Evolutionary conservation across 148 eudicot species (phyloP), one percentile per base, ranked within the genome.

Genomic region (Agrostemma githago): DNA sequence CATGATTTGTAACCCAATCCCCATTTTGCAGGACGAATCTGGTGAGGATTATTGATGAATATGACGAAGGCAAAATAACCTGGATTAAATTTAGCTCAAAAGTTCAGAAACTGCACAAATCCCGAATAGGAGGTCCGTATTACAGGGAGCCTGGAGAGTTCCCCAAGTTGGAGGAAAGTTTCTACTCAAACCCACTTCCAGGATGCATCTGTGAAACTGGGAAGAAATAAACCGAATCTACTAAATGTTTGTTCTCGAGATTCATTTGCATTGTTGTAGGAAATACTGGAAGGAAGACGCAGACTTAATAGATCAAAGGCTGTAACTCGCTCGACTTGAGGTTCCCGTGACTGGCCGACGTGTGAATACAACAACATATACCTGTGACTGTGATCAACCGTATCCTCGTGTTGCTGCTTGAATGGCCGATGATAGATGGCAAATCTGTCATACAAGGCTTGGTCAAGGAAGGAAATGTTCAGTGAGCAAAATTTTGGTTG

Each of bases 131-230:
- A 51, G 91, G 85, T 39, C 98, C 98, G 20, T 86, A 92, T 72
- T 68, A 78, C 63, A 85, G 98, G 68, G 93, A 95, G 74, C 71
- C 85, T 4, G 92, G 97, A 5, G 97, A 95, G 77, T 86, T 90
- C 74, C 98, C 98, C 14, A 95, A 92, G 82, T 81, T 92, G 72
- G 98, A 95, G 82, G 98, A 95, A 82, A 88, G 93, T 82, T 95
- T 95, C 77, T 95, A 92, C 78, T 96, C 98, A 48, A 95, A 95
- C 82, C 96, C 98, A 1, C 86, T 90, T 42, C 98, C 98, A 2
- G 98, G 96, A 59, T 95, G 98, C 76, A 85, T 95, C 16, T 95
- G 97, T 78, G 93, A 91, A 76, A 65, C 41, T 6, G 15, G 62
- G 56, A 77, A 67, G 61, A 80, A 71, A 53, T 74, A 80, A 80